phyloP scores from a whole-genome alignment of 2,329 filamentous ascomycete genomes.

The Zymoseptoria tritici region DNA sequence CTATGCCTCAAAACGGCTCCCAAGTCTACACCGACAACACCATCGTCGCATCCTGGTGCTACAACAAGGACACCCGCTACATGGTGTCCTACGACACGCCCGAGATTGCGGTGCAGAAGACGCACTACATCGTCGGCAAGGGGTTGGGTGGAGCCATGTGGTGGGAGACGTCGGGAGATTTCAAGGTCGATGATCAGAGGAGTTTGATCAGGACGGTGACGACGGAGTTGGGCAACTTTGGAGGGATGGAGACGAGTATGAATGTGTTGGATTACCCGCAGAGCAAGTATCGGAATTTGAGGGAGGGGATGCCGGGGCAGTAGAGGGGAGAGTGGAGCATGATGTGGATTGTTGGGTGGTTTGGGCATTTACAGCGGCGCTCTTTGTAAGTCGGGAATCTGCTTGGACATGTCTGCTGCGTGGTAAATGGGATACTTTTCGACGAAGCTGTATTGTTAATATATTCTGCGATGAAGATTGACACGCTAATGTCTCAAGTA shows the following conservation, averaged over 20 bases:
- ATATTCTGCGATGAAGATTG: too few species aligned
- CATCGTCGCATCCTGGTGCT: conserved; percentile 67
- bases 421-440: too few species aligned
- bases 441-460: too few species aligned
- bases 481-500: too few species aligned
- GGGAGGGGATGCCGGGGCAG: conserved; percentile 31
- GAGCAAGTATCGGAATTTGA: conserved; percentile 48
- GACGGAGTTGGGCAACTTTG: conserved; percentile 28
- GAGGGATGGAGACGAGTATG: conserved; percentile 36
- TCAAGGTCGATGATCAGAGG: conserved; percentile 41
- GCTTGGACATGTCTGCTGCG: not conserved
- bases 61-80: conserved; percentile 52
- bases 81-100: conserved; percentile 72
- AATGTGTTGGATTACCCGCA: conserved; percentile 46
- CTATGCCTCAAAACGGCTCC: conserved; percentile 52
- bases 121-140: conserved; percentile 56
- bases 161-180: conserved; percentile 82
- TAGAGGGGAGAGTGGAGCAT: not conserved
- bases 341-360: not conserved
- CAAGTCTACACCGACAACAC: conserved; percentile 56
- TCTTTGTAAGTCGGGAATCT: not conserved
- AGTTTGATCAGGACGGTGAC: conserved; percentile 45
- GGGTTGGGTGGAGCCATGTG: conserved; percentile 82
- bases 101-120: conserved; percentile 59
- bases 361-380: not conserved